A percentile compares a stretch with the other conserved stretches of the same genome.
Evolutionary conservation across 371 early-diverging fungal species (phyloP).

Genomic region (Mucor plumbeus): DNA sequence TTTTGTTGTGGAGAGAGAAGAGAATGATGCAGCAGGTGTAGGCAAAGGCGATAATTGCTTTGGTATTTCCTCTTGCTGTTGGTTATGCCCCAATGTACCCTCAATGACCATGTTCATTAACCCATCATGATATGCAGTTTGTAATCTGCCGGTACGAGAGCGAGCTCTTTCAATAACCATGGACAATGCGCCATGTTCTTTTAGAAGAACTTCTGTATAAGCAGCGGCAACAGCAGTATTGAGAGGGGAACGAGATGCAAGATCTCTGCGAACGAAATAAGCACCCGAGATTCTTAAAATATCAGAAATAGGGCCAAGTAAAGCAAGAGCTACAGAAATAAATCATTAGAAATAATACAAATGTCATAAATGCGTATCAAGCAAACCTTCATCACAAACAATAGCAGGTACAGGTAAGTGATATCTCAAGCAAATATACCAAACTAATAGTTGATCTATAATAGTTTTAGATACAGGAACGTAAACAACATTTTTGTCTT

Average conservation of each 20-base stretch:
- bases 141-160: conserved; percentile 53
- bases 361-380: background rate
- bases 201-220: conserved; percentile 48
- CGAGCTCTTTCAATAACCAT: conserved; percentile 51
- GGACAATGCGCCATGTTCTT: conserved; percentile 53
- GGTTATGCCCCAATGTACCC: conserved; percentile 44
- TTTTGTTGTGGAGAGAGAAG: conserved; percentile 15
- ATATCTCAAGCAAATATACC: conserved; percentile 54
- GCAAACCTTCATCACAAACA: conserved; percentile 53
- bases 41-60: conserved; percentile 16
- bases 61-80: conserved; percentile 20
- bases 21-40: conserved; percentile 9
- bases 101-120: conserved; percentile 52
- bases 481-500: conserved; percentile 53
- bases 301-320: conserved; percentile 54
- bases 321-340: conserved; percentile 36
- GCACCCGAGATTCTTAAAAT: conserved; percentile 55
- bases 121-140: conserved; percentile 48
- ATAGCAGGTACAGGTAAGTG: conserved; percentile 55
- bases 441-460: conserved; percentile 49
- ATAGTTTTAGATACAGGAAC: conserved; percentile 56
- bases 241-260: conserved; percentile 44
- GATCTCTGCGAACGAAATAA: conserved; percentile 52
- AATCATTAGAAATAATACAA: too few relatives aligned
- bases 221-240: conserved; percentile 52